These are phyloP conservation scores for Heracleum sosnowskyi DNA, from an alignment of 129 eudicot species.

Conservation along the genomic window DNA sequence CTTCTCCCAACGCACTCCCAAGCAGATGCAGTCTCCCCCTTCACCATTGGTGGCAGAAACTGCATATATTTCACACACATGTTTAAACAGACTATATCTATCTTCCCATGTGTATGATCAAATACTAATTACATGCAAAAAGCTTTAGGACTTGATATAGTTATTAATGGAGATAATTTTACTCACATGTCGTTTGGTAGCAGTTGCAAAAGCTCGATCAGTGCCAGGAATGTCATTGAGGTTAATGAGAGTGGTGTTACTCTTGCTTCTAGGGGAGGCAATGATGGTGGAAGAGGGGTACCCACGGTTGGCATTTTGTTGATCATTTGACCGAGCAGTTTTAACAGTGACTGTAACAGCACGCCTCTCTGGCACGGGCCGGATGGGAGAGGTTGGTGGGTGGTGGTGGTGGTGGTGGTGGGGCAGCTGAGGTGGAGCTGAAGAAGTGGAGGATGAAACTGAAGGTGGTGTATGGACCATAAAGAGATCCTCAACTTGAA, in stretches of 20 bases:
- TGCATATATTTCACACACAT: not conserved
- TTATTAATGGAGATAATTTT: not conserved
- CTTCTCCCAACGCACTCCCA: constrained; percentile 1
- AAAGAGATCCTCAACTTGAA: constrained; percentile 55
- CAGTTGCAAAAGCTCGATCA: constrained; percentile 9
- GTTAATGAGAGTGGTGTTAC: constrained; percentile 23
- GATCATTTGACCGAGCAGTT: constrained; percentile 14
- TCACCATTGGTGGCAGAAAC: constrained; percentile 3
- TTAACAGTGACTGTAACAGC: constrained; percentile 41
- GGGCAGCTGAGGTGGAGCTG: constrained; percentile 33
- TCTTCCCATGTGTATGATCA: not conserved
- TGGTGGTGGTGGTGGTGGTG: constrained; percentile 25
- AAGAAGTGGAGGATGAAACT: constrained; percentile 57
- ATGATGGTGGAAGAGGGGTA: constrained; percentile 11
- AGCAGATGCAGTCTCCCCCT: constrained; percentile 13
- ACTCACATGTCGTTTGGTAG: constrained; percentile 31
- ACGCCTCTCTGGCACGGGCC: constrained; percentile 66
- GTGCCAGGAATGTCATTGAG: constrained; percentile 39
- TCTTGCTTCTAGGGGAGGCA: constrained; percentile 2
- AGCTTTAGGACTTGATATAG: not conserved
- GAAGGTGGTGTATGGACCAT: constrained; percentile 92
- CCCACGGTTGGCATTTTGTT: constrained; percentile 13
- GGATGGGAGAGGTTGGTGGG: constrained; percentile 37
- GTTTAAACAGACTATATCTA: not conserved
- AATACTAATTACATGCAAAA: not conserved